phyloP scores from a whole-genome alignment of 495 filamentous ascomycete genomes.

The Penicillium cinerascens region DNA sequence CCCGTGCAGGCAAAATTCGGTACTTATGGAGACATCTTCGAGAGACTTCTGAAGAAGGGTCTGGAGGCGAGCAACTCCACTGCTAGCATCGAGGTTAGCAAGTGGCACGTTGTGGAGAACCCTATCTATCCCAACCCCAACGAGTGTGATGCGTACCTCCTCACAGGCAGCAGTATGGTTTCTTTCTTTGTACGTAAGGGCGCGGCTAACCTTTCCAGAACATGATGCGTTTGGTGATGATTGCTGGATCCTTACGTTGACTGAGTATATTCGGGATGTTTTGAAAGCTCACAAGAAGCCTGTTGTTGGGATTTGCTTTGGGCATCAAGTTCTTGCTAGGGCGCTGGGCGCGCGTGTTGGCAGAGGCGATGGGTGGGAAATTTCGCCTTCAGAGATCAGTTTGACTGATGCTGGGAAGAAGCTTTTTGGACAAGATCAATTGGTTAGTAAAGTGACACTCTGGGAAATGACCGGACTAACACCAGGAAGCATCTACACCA shows the following conservation, averaged over 20 bases:
- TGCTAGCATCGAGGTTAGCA: conserved; percentile 44
- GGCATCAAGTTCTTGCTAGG: conserved; percentile 84
- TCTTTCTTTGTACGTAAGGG: background rate
- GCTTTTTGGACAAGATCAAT: conserved; percentile 60
- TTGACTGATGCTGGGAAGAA: conserved; percentile 64
- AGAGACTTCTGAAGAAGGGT: conserved; percentile 50
- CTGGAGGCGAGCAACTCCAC: conserved; percentile 34
- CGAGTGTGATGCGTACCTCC: conserved; percentile 68
- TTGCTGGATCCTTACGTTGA: conserved; percentile 68
- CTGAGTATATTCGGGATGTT: conserved; percentile 56
- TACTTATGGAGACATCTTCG: conserved; percentile 69
- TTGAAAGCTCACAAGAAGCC: conserved; percentile 53
- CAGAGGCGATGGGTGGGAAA: conserved; percentile 71
- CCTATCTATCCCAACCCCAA: conserved; percentile 59
- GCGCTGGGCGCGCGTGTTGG: conserved; percentile 66
- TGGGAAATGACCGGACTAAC: no score
- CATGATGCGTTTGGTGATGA: conserved; percentile 59
- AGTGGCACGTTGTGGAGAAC: conserved; percentile 60
- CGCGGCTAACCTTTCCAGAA: conserved; percentile 24
- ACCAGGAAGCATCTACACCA: conserved; percentile 63
- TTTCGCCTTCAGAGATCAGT: conserved; percentile 61
- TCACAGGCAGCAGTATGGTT: conserved; percentile 64
- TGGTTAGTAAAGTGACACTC: conserved; percentile 47
- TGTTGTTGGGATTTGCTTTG: conserved; percentile 81
- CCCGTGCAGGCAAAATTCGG: conserved; percentile 56